phyloP scores from a whole-genome alignment of 1,139 yeast species.

The Sugiyamaella grinbergsii region DNA sequence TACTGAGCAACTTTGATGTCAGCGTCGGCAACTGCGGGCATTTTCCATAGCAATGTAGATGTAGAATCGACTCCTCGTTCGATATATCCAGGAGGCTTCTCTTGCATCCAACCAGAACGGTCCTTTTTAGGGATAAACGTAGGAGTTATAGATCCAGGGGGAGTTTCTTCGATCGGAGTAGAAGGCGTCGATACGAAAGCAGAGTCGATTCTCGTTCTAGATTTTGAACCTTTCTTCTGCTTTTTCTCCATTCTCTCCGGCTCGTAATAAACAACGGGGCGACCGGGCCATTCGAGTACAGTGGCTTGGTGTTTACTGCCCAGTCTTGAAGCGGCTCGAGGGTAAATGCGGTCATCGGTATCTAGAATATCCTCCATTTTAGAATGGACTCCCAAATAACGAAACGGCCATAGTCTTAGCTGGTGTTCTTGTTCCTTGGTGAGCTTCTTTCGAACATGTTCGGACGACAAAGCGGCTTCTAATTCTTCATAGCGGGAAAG shows the following conservation, averaged over 20 bases:
- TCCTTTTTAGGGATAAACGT: slow-evolving; percentile 47
- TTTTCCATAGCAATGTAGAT: slow-evolving; percentile 66
- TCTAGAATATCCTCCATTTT: slow-evolving; percentile 78
- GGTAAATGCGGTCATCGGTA: slow-evolving; percentile 76
- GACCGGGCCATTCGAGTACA: slow-evolving; percentile 67
- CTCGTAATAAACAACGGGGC: slow-evolving; percentile 71
- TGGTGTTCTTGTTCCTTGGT: slow-evolving; percentile 43
- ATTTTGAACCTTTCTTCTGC: slow-evolving; percentile 28
- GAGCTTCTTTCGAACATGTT: slow-evolving; percentile 29
- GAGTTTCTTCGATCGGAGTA: slow-evolving; percentile 17
- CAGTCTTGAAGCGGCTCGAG: slow-evolving; percentile 75
- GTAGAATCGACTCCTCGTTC: slow-evolving; percentile 85
- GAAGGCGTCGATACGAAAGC: slow-evolving; percentile 30
- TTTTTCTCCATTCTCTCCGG: slow-evolving; percentile 29
- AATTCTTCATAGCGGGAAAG: slow-evolving; percentile 64
- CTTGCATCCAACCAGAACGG: slow-evolving; percentile 76
- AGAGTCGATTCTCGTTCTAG: slow-evolving; percentile 5
- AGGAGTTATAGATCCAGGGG: slow-evolving; percentile 48
- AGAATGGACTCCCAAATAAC: slow-evolving; percentile 79
- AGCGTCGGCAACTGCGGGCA: slow-evolving; percentile 5
- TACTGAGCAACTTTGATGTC: slow-evolving; percentile 52
- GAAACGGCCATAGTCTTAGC: slow-evolving; percentile 61
- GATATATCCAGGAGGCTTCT: slow-evolving; percentile 75
- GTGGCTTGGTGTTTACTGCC: slow-evolving; percentile 77
- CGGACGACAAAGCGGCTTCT: slow-evolving; percentile 48